Conservation (phyloP, 2,329 filamentous ascomycete species). For the Xylaria sp. region DNA sequence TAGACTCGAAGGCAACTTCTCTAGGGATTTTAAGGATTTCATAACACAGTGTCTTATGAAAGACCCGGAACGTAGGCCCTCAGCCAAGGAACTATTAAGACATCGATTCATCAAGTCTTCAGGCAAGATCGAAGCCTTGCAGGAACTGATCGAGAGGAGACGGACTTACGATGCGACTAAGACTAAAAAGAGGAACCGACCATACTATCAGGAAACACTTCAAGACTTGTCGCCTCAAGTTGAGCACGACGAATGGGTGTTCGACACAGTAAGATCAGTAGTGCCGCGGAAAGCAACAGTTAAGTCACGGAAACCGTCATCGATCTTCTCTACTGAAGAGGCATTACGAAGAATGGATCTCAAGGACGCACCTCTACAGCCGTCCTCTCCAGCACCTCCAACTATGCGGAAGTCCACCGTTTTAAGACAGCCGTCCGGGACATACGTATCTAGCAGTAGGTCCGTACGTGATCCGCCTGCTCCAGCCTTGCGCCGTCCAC, state of each 20-base stretch:
- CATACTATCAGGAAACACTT: slow-evolving; percentile 94
- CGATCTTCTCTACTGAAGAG: slow-evolving; percentile 69
- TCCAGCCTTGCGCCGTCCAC: slow-evolving; percentile 74
- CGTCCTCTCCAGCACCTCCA: slow-evolving; percentile 62
- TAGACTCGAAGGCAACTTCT: slow-evolving; percentile 85
- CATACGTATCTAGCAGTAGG: slow-evolving; percentile 52
- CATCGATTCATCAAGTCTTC: slow-evolving; percentile 90
- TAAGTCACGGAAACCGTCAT: slow-evolving; percentile 67
- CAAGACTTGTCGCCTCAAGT: slow-evolving; percentile 73
- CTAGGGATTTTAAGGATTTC: slow-evolving; percentile 94
- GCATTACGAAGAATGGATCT: slow-evolving; percentile 69
- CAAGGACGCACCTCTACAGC: slow-evolving; percentile 69
- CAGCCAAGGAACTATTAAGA: slow-evolving; percentile 85
- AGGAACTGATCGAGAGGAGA: slow-evolving; percentile 85
- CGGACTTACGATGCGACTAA: slow-evolving; percentile 84
- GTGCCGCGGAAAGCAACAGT: slow-evolving; percentile 66
- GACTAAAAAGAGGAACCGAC: slow-evolving; percentile 74
- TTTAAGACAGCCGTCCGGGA: slow-evolving; percentile 60
- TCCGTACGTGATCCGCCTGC: slow-evolving; percentile 55
- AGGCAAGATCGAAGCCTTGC: slow-evolving; percentile 86
- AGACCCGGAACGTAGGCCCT: slow-evolving; percentile 84
- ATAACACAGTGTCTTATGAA: slow-evolving; percentile 91
- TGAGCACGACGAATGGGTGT: slow-evolving; percentile 90
- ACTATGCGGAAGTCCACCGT: slow-evolving; percentile 72
- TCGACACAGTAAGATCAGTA: slow-evolving; percentile 88